These are phyloP conservation scores for Backusella parvicylindrica DNA, from an alignment of 192 early-diverging fungal species.

Conservation along the genomic window DNA sequence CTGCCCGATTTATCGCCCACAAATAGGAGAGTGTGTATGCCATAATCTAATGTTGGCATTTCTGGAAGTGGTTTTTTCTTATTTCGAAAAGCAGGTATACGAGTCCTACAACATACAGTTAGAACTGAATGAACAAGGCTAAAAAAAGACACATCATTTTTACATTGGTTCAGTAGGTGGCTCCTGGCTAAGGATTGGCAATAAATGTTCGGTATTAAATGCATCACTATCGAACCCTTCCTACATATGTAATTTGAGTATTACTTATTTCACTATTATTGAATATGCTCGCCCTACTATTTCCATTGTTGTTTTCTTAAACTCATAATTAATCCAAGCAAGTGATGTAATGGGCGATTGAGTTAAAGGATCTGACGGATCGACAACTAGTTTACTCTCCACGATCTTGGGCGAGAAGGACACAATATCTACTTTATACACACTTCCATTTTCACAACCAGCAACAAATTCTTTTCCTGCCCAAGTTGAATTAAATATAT, in stretches of 20 bases:
- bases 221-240: slow-evolving; percentile 9
- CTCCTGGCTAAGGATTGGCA: neutral
- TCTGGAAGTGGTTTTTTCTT: neutral
- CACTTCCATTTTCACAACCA: slow-evolving; percentile 5
- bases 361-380: neutral
- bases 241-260: neutral
- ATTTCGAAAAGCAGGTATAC: neutral
- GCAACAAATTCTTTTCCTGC: slow-evolving; percentile 10
- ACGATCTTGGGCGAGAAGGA: neutral
- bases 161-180: neutral
- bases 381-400: neutral
- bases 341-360: neutral
- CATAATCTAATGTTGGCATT: neutral
- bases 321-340: slow-evolving; percentile 8
- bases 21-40: neutral
- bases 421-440: slow-evolving; percentile 1
- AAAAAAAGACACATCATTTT: neutral
- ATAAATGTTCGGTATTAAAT: neutral
- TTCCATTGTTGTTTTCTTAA: neutral
- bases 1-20: neutral
- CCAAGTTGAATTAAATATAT: neutral
- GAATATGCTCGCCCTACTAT: neutral
- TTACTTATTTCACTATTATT: neutral
- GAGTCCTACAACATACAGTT: neutral
- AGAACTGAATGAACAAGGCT: neutral